phyloP scores from a whole-genome alignment of 805 yeast species.

The Starmerella sp. region DNA sequence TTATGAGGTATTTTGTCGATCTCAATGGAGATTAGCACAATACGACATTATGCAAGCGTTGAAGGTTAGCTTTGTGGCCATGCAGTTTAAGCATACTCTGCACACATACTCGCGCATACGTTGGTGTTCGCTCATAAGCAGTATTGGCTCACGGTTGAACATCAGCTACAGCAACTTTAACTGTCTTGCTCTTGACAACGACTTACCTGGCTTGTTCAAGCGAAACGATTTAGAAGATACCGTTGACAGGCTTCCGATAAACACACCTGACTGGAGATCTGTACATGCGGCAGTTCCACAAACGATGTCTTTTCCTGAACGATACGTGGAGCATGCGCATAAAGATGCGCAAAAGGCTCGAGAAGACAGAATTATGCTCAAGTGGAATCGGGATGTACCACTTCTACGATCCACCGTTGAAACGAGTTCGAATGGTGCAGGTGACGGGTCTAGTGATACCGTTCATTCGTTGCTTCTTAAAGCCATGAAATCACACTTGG shows the following conservation, averaged over 20 bases:
- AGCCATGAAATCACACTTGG: neutral
- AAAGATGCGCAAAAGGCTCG: neutral
- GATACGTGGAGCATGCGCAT: neutral
- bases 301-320: neutral
- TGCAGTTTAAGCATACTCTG: neutral
- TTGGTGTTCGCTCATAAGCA: neutral
- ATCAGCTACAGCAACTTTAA: neutral
- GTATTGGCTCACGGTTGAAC: neutral
- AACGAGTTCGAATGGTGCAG: neutral
- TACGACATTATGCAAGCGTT: neutral
- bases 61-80: neutral
- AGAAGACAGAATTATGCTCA: neutral
- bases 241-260: neutral
- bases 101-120: neutral
- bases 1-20: neutral
- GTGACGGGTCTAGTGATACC: neutral
- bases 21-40: neutral
- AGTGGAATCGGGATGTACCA: neutral
- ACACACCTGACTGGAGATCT: neutral
- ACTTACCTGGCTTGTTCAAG: neutral
- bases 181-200: neutral
- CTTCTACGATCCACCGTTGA: neutral
- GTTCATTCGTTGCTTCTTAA: neutral
- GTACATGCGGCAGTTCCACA: neutral
- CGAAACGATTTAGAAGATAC: neutral